Evolutionary conservation across 2,329 filamentous ascomycete species (phyloP), one percentile per base, ranked within the genome.

Genomic region (Claviceps maximensis): DNA sequence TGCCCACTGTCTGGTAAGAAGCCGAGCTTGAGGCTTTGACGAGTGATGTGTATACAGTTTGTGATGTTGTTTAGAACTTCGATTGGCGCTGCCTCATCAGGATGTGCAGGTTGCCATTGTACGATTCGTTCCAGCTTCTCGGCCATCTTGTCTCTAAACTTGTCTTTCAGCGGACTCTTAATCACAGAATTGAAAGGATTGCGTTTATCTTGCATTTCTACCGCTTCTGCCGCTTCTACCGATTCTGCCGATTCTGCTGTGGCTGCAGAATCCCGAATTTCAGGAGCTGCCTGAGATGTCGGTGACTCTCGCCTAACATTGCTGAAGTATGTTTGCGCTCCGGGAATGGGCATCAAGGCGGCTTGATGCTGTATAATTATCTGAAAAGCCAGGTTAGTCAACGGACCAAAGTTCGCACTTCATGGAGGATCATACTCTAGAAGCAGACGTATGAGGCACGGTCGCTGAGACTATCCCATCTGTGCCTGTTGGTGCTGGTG

Each of bases 291-390:
- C 27, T n/a, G 33, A n/a, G 36, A 8, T n/a, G 46, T 49, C 25
- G 47, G 17, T 21, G 51, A n/a, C 17, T 10, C 38, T 29, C 53
- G 46, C 47, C 46, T 4, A 13, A 45, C 45, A 23, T 51, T 54
- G 45, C 64, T 64, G 55, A 73, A 69, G 53, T 62, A 70, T 2
- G 69, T 71, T 48, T 70, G 66, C 19, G 68, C 58, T 41, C 69
- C 64, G 12, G 59, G 56, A 29, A 71, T 63, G 4, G 69, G 69
- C 54, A 65, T 56, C 9, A 66, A 67, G 1, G 55, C 55, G 17
- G 59, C 47, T 10, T 56, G 55, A n/a, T 47, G 33, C n/a, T 44
- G 55, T 42, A 10, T 41, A 15, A 8, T 45, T 50, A 36, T n/a
- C 47, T 48, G 13, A 21, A 19, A 40, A 41, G 12, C 36, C 7